A percentile compares a stretch with the other conserved stretches of the same genome.
Conservation (phyloP, 1,284 basidiomycete species). For the Bondarzewia mesenterica region DNA sequence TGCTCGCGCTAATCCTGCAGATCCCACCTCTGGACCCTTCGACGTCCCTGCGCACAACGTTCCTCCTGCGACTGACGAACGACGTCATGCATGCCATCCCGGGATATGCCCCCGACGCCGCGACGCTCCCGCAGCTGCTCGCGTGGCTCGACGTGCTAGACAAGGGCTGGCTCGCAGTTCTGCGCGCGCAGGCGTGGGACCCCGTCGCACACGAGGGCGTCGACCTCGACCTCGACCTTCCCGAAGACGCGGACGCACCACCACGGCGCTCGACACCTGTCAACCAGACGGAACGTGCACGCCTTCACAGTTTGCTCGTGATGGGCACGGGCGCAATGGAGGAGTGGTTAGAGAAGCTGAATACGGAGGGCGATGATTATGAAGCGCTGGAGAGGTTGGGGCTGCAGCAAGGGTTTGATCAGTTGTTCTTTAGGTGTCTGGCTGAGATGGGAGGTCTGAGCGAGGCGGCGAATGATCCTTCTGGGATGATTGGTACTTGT, state of each 20-base stretch:
- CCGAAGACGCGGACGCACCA: conserved; percentile 15
- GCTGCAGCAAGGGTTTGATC: conserved; percentile 51
- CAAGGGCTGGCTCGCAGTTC: conserved; percentile 57
- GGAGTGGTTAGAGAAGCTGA: conserved; percentile 49
- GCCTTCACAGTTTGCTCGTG: conserved; percentile 56
- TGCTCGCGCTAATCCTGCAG: conserved; percentile 56
- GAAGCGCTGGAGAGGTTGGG: conserved; percentile 38
- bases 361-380: conserved; percentile 15
- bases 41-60: conserved; percentile 50
- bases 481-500: conserved; percentile 1
- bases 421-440: conserved; percentile 51
- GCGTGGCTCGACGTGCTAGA: conserved; percentile 66
- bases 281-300: conserved; percentile 61
- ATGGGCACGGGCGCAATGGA: conserved; percentile 51
- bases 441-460: conserved; percentile 38
- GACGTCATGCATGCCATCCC: conserved; percentile 51
- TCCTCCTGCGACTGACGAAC: conserved; percentile 62
- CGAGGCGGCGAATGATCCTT: not conserved
- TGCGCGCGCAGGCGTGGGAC: conserved; percentile 59
- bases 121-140: conserved; percentile 41
- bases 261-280: conserved; percentile 32
- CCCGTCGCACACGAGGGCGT: conserved; percentile 34
- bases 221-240: conserved; percentile 27
- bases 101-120: conserved; percentile 42
- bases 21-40: conserved; percentile 67